Percentiles rank a stretch among this genome's conserved stretches.
Evolutionary conservation across 805 yeast species (phyloP).

Genomic region (Candida nemodendra): DNA sequence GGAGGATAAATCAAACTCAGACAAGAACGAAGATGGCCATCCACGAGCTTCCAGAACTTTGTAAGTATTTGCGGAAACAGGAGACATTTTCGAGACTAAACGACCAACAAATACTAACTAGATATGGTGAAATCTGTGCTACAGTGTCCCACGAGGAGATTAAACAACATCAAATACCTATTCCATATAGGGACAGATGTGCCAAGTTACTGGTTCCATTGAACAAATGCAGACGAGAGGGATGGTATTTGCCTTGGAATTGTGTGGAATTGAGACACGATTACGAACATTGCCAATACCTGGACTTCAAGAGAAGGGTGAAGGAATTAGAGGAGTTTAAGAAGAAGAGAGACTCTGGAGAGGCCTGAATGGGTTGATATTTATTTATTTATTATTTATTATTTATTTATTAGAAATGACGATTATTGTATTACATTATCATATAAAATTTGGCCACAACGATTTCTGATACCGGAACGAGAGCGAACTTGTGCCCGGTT

Average conservation of each 20-base stretch:
- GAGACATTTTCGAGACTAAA: no score
- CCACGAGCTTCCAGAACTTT: constrained; percentile 40
- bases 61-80: constrained; percentile 32
- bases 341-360: constrained; percentile 31
- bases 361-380: constrained; percentile 1
- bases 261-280: constrained; percentile 76
- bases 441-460: no score
- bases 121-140: neutral
- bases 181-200: constrained; percentile 82
- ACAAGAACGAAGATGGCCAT: constrained; percentile 29
- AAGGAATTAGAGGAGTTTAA: constrained; percentile 63
- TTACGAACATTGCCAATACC: constrained; percentile 82
- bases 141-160: constrained; percentile 79
- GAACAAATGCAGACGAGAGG: constrained; percentile 59
- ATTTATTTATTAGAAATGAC: constrained; percentile 1
- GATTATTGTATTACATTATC: no score
- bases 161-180: constrained; percentile 74
- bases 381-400: constrained; percentile 6
- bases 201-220: constrained; percentile 62
- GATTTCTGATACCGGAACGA: no score
- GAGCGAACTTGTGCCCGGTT: no score
- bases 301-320: constrained; percentile 79
- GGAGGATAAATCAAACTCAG: no score
- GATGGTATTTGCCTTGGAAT: constrained; percentile 62
- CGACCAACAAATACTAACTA: constrained; percentile 3